These are phyloP conservation scores for Boletus calvinii DNA, from an alignment of 1,284 basidiomycete species.

Conservation along the genomic window DNA sequence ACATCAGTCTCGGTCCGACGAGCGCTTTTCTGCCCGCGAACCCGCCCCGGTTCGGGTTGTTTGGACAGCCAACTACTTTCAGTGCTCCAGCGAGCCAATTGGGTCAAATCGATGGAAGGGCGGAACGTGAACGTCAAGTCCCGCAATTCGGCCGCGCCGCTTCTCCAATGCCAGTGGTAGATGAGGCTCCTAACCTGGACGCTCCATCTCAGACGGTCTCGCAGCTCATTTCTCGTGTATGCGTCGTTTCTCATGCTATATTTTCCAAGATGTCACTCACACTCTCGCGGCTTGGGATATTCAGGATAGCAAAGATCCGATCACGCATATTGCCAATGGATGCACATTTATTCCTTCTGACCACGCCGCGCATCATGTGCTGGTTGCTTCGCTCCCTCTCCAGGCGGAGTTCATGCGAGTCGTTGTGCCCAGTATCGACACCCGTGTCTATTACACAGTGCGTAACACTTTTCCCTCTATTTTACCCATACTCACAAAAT, in stretches of 20 bases:
- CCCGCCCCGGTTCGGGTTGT: too few species aligned
- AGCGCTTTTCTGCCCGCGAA: neutral
- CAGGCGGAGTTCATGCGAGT: conserved; percentile 23
- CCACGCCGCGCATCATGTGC: conserved; percentile 15
- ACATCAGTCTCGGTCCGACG: conserved; percentile 12
- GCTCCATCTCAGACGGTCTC: conserved; percentile 6
- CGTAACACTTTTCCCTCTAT: neutral
- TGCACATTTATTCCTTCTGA: conserved; percentile 20
- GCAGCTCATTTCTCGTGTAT: conserved; percentile 17
- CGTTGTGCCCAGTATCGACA: conserved; percentile 19
- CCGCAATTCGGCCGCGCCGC: too few species aligned
- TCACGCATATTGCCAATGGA: conserved; percentile 20
- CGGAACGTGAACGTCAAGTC: neutral
- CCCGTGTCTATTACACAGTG: conserved; percentile 24
- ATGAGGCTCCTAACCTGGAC: neutral
- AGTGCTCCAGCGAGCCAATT: too few species aligned
- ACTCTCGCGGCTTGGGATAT: neutral
- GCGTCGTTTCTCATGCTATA: neutral
- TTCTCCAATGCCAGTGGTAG: too few species aligned
- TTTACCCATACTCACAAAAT: neutral
- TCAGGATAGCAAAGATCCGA: conserved; percentile 15
- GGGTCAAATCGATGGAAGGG: neutral
- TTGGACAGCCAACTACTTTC: too few species aligned
- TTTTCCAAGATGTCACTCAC: neutral
- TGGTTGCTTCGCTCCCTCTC: conserved; percentile 24